These are phyloP conservation scores for Fusarium duplospermum DNA, from an alignment of 2,329 filamentous ascomycete genomes.

Conservation along the genomic window DNA sequence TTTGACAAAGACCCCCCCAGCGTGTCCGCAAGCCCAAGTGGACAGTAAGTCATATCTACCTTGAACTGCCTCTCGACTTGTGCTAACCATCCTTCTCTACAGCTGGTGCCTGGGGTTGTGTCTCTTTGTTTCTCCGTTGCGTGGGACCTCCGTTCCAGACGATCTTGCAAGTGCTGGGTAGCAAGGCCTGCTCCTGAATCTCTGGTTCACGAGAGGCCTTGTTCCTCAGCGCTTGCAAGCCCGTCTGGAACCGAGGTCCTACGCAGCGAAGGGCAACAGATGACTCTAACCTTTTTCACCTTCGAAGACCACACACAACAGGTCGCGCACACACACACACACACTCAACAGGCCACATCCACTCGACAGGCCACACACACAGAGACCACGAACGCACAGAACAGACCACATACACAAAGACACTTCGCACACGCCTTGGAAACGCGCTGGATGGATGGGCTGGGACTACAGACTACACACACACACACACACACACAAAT, in stretches of 20 bases:
- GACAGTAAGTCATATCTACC: neutral
- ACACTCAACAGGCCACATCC: neutral
- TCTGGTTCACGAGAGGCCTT: conserved; percentile 18
- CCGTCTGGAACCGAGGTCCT: neutral
- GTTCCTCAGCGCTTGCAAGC: conserved; percentile 21
- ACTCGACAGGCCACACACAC: neutral
- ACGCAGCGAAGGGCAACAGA: neutral
- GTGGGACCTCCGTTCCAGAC: neutral
- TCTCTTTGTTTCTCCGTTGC: neutral
- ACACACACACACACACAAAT: neutral
- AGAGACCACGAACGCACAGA: neutral
- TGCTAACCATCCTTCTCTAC: neutral
- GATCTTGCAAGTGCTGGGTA: conserved; percentile 15
- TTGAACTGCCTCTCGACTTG: neutral
- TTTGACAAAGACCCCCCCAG: no score
- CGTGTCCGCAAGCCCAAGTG: no score
- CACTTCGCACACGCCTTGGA: neutral
- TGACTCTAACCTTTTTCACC: neutral
- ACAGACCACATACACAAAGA: neutral
- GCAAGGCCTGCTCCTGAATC: conserved; percentile 8
- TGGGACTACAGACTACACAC: neutral
- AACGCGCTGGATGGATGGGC: neutral
- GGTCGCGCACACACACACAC: neutral
- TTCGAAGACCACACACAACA: neutral
- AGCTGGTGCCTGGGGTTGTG: neutral